These are phyloP conservation scores for Coprinopsis cinerea DNA, from an alignment of 768 basidiomycete species.

Conservation along the genomic window DNA sequence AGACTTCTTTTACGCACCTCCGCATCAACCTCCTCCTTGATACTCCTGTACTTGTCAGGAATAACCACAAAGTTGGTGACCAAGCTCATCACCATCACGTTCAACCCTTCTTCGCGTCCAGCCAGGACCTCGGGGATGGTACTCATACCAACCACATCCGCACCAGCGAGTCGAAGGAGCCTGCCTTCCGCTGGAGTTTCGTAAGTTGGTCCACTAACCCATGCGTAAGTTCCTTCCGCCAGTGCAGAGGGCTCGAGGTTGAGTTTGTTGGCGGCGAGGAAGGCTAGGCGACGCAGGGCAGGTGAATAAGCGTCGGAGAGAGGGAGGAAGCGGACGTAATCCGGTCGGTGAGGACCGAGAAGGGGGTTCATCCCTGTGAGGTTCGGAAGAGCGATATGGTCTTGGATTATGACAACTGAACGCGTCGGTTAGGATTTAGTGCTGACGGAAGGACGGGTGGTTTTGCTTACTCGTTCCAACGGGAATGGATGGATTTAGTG, in stretches of 20 bases:
- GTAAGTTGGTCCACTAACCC: slow-evolving; percentile 88
- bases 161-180: slow-evolving; percentile 67
- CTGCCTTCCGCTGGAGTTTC: slow-evolving; percentile 85
- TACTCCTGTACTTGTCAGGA: slow-evolving; percentile 57
- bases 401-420: slow-evolving; percentile 76
- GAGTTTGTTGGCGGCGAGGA: slow-evolving; percentile 65
- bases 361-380: slow-evolving; percentile 74
- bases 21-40: slow-evolving; percentile 68
- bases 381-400: slow-evolving; percentile 79
- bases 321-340: slow-evolving; percentile 73
- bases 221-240: slow-evolving; percentile 81
- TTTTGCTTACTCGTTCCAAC: slow-evolving; percentile 73
- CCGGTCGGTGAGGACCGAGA: slow-evolving; percentile 60
- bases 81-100: slow-evolving; percentile 74
- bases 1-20: slow-evolving; percentile 44
- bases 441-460: background rate
- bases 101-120: slow-evolving; percentile 68
- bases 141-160: slow-evolving; percentile 93
- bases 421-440: slow-evolving; percentile 9
- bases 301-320: slow-evolving; percentile 80
- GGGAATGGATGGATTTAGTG: slow-evolving; percentile 62
- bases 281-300: slow-evolving; percentile 61
- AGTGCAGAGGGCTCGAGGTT: slow-evolving; percentile 48
- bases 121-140: slow-evolving; percentile 87
- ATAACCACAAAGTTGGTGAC: slow-evolving; percentile 85